These are phyloP conservation scores for Ascosphaera pollenicola DNA, from an alignment of 2,329 filamentous ascomycete genomes.

Conservation along the genomic window DNA sequence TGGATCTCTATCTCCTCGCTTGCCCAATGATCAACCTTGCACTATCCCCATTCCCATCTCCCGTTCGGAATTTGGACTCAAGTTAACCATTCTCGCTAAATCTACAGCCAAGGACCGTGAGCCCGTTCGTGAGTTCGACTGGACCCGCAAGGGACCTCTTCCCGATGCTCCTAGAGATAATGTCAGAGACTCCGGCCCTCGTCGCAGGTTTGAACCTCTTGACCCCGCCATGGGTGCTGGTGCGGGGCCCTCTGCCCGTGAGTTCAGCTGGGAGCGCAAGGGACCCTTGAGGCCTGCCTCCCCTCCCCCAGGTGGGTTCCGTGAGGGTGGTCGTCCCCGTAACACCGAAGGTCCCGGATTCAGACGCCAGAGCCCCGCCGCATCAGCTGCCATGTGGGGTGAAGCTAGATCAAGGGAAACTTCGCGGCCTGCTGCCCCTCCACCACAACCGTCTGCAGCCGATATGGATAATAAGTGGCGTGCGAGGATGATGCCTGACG, in stretches of 20 bases:
- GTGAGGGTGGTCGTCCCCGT: constrained; percentile 34
- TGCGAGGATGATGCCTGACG: constrained; percentile 70
- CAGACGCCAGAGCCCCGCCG: constrained; percentile 44
- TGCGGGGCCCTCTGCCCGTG: constrained; percentile 11
- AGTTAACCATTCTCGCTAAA: background rate
- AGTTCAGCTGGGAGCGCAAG: constrained; percentile 90
- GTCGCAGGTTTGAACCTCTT: background rate
- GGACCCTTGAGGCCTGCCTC: constrained; percentile 61
- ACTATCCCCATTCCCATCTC: background rate
- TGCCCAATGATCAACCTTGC: background rate
- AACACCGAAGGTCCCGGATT: constrained; percentile 39
- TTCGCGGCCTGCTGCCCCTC: constrained; percentile 49
- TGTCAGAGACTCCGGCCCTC: background rate
- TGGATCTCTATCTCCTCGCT: background rate
- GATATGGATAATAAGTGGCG: constrained; percentile 92
- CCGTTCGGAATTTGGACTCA: background rate
- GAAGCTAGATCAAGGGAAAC: constrained; percentile 47
- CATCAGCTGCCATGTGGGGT: constrained; percentile 31
- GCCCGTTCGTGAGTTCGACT: constrained; percentile 70
- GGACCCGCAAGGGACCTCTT: constrained; percentile 81
- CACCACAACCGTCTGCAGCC: constrained; percentile 57
- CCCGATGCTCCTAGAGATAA: constrained; percentile 37
- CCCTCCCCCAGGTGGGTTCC: constrained; percentile 20
- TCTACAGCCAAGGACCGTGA: constrained; percentile 60
- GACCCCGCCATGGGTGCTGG: background rate